Evolutionary conservation across 2,329 filamentous ascomycete species (phyloP).

Genomic region (Torrubiella hemipterigena): DNA sequence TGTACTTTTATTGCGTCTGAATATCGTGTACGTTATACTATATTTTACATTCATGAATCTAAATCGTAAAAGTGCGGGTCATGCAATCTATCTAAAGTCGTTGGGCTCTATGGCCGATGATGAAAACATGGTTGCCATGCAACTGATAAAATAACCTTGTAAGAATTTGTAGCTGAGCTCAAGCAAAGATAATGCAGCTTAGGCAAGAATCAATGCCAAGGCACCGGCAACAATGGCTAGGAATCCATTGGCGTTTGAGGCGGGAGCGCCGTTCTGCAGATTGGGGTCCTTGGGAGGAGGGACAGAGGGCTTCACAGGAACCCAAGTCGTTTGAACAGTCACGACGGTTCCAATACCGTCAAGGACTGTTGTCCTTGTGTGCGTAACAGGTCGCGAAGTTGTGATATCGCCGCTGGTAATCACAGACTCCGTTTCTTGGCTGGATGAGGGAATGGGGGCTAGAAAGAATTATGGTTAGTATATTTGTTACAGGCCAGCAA

Average conservation of each 20-base stretch:
- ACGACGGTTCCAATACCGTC: constrained; percentile 30
- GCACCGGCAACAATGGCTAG: constrained; percentile 16
- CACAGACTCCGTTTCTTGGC: too few relatives aligned
- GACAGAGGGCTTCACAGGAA: constrained; percentile 27
- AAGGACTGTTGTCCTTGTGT: constrained; percentile 33
- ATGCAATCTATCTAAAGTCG: too few relatives aligned
- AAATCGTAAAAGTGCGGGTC: too few relatives aligned
- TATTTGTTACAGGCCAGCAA: too few relatives aligned
- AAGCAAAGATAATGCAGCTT: not conserved
- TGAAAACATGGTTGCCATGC: not conserved
- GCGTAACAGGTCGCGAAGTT: constrained; percentile 22
- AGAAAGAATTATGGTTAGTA: too few relatives aligned
- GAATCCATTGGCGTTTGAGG: constrained; percentile 10
- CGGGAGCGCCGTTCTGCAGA: constrained; percentile 24
- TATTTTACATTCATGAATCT: constrained; percentile 5
- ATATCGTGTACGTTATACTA: not conserved
- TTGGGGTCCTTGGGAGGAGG: constrained; percentile 17
- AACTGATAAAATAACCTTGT: not conserved
- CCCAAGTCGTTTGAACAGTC: constrained; percentile 37
- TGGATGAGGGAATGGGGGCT: too few relatives aligned
- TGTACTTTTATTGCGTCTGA: not conserved
- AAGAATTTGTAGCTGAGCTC: not conserved
- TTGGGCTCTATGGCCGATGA: too few relatives aligned
- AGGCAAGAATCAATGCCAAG: constrained; percentile 14
- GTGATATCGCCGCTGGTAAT: constrained; percentile 21